phyloP scores from a whole-genome alignment of 805 yeast species.

The Candida silvatica region DNA sequence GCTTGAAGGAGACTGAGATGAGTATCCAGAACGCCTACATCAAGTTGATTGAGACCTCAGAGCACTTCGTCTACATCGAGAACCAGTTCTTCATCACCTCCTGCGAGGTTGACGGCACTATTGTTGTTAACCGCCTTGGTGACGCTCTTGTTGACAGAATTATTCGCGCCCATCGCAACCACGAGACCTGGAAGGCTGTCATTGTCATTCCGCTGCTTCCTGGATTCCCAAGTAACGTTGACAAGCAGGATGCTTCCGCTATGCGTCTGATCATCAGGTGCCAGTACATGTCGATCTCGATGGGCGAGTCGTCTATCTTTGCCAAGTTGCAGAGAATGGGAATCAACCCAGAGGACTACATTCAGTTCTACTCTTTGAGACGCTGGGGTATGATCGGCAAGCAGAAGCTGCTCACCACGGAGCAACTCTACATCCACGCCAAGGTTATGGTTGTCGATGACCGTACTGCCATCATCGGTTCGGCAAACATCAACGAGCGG shows the following conservation, averaged over 20 bases:
- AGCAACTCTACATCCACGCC: slow-evolving; percentile 90
- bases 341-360: slow-evolving; percentile 83
- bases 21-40: slow-evolving; percentile 91
- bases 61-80: slow-evolving; percentile 89
- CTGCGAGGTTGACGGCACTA: slow-evolving; percentile 77
- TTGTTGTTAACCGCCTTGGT: slow-evolving; percentile 82
- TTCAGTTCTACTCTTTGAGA: slow-evolving; percentile 83
- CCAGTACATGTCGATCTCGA: slow-evolving; percentile 86
- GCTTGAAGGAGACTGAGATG: slow-evolving; percentile 74
- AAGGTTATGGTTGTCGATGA: slow-evolving; percentile 91
- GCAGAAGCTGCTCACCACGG: slow-evolving; percentile 65
- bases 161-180: slow-evolving; percentile 73
- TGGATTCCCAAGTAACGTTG: slow-evolving; percentile 91
- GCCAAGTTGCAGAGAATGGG: slow-evolving; percentile 72
- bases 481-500: slow-evolving; percentile 95
- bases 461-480: slow-evolving; percentile 87
- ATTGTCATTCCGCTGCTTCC: slow-evolving; percentile 95
- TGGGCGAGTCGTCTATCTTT: slow-evolving; percentile 84
- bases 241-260: slow-evolving; percentile 88
- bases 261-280: slow-evolving; percentile 95
- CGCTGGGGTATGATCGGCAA: slow-evolving; percentile 95
- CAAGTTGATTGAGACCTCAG: slow-evolving; percentile 82
- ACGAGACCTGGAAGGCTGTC: slow-evolving; percentile 80
- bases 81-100: slow-evolving; percentile 93
- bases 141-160: slow-evolving; percentile 97